Evolutionary conservation across 306 rosid genomes (phyloP), one percentile per base, ranked within the genome.

Genomic region (Aeschynomene evenia): DNA sequence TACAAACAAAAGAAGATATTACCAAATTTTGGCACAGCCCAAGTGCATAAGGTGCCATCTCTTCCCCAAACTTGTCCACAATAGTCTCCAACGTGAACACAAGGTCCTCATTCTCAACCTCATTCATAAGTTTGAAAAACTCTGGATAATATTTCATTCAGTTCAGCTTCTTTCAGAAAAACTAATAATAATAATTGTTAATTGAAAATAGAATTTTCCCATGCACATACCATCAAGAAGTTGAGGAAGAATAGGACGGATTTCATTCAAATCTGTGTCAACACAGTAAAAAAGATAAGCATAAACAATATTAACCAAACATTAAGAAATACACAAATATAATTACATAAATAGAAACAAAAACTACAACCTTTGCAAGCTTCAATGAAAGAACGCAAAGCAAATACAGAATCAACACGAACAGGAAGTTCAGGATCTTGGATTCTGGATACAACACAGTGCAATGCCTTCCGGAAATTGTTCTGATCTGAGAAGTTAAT

Each of bases 31-130:
- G 96, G 66, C 98, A 93, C 77, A 93, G 71, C 61, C 98, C 98
- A 73, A 93, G 85, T 15, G 98, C 98, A 85, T 93, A 93, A 64
- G 98, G 98, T 43, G 97, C 96, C 98, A 93, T 93, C 82, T 93
- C 97, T 85, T 93, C 98, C 77, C 98, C 98, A 60, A 93, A 93
- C 63, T 93, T 93, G 77, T 93, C 98, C 73, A 93, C 98, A 70
- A 93, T 90, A 51, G 98, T 93, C 86, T 93, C 98, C 89, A 93
- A 82, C 34, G 98, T 93, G 77, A 88, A 93, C 31, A 93, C 97
- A 51, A 93, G 96, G 76, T 93, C 98, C 82, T 93, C 98, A 82
- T 93, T 93, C 84, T 93, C 97, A 81, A 93, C 96, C 87, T 93
- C 98, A 82, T 93, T 85, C 97, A 93, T 93, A 53, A 93, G 98